A percentile compares a stretch with the other conserved stretches of the same genome.
phyloP scores from a whole-genome alignment of 2,329 filamentous ascomycete species.

The Alternaria atra region DNA sequence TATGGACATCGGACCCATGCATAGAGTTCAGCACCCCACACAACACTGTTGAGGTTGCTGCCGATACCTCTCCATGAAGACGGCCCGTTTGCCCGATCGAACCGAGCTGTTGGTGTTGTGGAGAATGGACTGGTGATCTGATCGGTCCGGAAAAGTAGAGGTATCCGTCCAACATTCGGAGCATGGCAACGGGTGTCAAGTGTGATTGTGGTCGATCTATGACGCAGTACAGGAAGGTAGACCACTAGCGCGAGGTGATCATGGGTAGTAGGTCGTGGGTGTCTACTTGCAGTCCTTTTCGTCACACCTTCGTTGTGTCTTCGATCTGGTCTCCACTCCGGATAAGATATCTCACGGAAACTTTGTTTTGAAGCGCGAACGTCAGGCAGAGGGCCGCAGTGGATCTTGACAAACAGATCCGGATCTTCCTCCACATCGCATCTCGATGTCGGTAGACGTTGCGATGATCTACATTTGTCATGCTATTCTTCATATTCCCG shows the following conservation, averaged over 20 bases:
- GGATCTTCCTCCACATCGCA: background rate
- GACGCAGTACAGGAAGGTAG: background rate
- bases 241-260: background rate
- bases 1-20: background rate
- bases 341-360: background rate
- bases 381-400: background rate
- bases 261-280: background rate
- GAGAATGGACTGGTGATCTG: background rate
- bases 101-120: background rate
- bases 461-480: background rate
- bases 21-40: background rate
- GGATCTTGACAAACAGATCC: background rate
- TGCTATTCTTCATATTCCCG: background rate
- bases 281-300: background rate
- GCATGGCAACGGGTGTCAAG: background rate
- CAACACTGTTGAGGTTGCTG: accelerated
- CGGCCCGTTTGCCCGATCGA: background rate
- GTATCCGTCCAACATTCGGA: background rate
- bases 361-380: background rate
- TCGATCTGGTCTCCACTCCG: background rate
- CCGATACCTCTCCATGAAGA: background rate
- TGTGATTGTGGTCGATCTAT: background rate
- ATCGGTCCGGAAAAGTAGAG: background rate
- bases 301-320: background rate
- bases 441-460: background rate